Conservation (phyloP, 2,329 filamentous ascomycete genomes). For the Alternaria panax region DNA sequence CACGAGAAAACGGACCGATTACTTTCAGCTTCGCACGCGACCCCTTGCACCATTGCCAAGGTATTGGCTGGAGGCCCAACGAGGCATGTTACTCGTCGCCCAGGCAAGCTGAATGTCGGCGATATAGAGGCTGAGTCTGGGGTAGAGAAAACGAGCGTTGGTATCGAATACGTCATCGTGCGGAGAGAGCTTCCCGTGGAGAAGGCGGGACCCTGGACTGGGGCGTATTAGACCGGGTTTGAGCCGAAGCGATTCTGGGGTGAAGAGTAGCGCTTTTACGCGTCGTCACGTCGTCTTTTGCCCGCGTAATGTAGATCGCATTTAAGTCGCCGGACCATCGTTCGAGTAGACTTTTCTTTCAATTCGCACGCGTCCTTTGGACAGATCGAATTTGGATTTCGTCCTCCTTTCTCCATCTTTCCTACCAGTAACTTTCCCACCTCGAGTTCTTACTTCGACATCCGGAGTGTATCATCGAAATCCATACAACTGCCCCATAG, state of each 20-base stretch:
- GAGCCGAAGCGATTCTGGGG: background rate
- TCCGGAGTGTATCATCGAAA: background rate
- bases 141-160: background rate
- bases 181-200: too few relatives aligned
- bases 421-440: background rate
- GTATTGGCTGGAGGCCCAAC: background rate
- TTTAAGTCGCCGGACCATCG: background rate
- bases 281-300: background rate
- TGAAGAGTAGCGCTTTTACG: background rate
- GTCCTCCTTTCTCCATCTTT: background rate
- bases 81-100: background rate
- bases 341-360: background rate
- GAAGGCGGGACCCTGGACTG: background rate
- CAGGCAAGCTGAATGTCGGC: background rate
- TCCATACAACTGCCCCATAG: conserved; percentile 12
- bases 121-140: background rate
- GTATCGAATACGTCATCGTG: background rate
- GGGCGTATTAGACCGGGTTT: background rate
- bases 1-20: background rate
- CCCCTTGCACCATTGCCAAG: background rate
- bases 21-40: background rate
- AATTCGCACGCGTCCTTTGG: background rate
- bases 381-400: background rate
- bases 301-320: background rate
- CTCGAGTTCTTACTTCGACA: background rate